Base-by-base conservation (phyloP, 1,139 yeast species). In the Yarrowia galli region DNA sequence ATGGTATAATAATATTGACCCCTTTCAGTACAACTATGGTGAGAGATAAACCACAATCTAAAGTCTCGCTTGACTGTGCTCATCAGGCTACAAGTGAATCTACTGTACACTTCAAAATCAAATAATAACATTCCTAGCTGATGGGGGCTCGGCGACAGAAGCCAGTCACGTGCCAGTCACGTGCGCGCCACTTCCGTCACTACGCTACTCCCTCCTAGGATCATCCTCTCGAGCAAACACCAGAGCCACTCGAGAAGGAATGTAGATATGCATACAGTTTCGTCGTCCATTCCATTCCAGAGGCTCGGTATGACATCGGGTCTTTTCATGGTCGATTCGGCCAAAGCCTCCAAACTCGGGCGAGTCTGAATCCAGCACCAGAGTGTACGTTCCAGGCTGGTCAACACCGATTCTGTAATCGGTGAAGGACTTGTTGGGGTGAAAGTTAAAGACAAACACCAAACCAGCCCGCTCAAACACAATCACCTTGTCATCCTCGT, bases 341-440 rank as follows among this genome's bases (percentile, higher is more conserved):
- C 80, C 82, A 76, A 90, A 96, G 2, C 99, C 99, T 38, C 98
- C 97, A 79, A 84, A 91, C 71, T 84, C 81, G 18, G 78, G 79
- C 67, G 83, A 83, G 75, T 95, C 99, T 2, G 96, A 83, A 75
- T 89, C 89, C 74, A 95, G 81, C 23, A 91, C 88, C 65, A 93
- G 83, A 72, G 83, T 84, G 77, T 93, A 95, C 60, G 81, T 82
- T 18, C 99, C 99, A 0, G 96, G 83, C 23, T 76, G 80, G 54
- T 93, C 93, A 28, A 92, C 92, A 15, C 99, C 99, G 65, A 95
- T 83, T 75, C 97, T 86, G 79, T 92, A 95, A 77, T 92, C 97
- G 7, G 92, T 83, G 78, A 82, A 93, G 3, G 97, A 91, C 69
- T 91, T 82, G 0, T 89, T 85, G 46, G 97, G 95, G 77, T 95